A percentile compares a stretch with the other conserved stretches of the same genome.
Evolutionary conservation across 1,284 basidiomycete species (phyloP).

Genomic region (Rhodofomes roseus): DNA sequence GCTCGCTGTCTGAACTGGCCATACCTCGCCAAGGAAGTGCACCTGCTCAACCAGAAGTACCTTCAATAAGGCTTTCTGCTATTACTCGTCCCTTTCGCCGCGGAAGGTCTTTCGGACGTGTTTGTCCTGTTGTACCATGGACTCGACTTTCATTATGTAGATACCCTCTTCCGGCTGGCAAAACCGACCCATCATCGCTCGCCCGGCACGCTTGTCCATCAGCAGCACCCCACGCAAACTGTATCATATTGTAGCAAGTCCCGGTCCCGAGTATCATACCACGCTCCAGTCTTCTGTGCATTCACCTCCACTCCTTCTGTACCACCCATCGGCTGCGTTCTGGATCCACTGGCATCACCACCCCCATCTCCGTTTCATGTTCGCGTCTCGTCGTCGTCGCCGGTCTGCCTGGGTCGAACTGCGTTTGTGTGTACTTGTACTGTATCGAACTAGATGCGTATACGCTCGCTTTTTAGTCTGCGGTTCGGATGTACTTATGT

Average conservation of each 20-base stretch:
- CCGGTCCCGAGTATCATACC: background rate
- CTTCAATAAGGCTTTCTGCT: slow-evolving; percentile 35
- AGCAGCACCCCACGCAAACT: background rate
- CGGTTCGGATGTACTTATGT: background rate
- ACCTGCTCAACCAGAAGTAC: slow-evolving; percentile 79
- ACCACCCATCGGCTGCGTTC: background rate
- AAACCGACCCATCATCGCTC: background rate
- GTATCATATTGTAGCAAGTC: slow-evolving; percentile 1
- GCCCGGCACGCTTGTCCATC: background rate
- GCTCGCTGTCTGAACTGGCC: slow-evolving; percentile 72
- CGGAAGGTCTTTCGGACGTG: background rate
- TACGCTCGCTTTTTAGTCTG: background rate
- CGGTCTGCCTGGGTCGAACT: background rate
- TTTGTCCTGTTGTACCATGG: background rate
- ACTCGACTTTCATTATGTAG: background rate
- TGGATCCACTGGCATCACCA: background rate
- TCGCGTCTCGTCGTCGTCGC: background rate
- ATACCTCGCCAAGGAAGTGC: slow-evolving; percentile 75
- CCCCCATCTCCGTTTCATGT: background rate
- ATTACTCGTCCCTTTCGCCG: background rate
- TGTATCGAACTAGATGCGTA: background rate
- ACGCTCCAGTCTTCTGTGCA: background rate
- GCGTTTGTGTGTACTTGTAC: background rate
- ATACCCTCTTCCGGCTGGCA: background rate
- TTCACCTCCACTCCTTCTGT: background rate